Base-by-base conservation (phyloP, 441 rosid species). In the Biscutella auriculata region DNA sequence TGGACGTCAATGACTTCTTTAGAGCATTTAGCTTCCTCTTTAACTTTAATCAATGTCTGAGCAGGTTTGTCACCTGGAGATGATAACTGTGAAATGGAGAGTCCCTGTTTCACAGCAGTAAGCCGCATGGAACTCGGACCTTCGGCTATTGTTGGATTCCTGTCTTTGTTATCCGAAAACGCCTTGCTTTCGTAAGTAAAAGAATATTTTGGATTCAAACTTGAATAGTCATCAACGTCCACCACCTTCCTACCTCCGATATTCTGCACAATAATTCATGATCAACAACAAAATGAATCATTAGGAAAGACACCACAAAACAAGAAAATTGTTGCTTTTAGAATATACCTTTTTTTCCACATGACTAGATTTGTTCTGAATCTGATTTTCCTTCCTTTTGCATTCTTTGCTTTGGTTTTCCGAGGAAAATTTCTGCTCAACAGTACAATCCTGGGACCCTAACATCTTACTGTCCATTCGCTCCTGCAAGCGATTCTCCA, bases 401-500 rank as follows among this genome's bases (percentile, higher is more conserved):
- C 39, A 57, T 56, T 37, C 77, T 60, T 73, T 69, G 23, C 66
- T 63, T 68, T 65, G 74, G 50, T 71, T 65, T 57, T 29, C 53
- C 5, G 48, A 53, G 40, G 74, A 39, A 50, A 61, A 27, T 39
- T 46, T 74, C 37, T 76, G 82, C 41, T 43, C 67, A 30, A 46
- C 67, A 21, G 28, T 60, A 37, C 23, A 48, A 54, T 50, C 72
- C 19, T 71, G 66, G 44, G 67, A 71, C 36, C 45, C 62, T 23
- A 58, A 61, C 57, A 53, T 74, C 56, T 66, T 83, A 70, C 76
- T 70, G 62, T 67, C 67, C 68, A 79, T 76, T 54, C 64, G 75
- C 46, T 77, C 85, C 96, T 93, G 86, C 68, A 74, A 60, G 69
- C 25, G 67, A 55, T 65, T 77, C 59, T 56, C 44, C 60, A 42